phyloP scores from a whole-genome alignment of 1,139 yeast genomes.

The Geotrichum histeridarum region DNA sequence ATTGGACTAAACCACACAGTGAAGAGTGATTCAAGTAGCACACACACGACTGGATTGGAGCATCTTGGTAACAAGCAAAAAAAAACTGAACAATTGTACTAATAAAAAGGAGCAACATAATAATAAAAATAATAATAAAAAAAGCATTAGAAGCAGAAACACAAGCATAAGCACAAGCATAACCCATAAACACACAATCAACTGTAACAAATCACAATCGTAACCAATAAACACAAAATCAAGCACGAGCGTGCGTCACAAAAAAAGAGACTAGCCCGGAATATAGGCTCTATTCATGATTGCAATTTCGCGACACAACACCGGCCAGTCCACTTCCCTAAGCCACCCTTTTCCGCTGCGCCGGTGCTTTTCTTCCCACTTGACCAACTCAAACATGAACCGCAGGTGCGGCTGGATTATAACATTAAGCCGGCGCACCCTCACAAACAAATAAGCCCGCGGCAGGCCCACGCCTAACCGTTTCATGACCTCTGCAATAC shows the following conservation, averaged over 20 bases:
- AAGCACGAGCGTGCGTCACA: neutral
- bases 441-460: constrained; percentile 70
- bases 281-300: constrained; percentile 64
- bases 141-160: neutral
- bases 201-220: neutral
- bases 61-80: neutral
- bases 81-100: neutral
- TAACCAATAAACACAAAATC: neutral
- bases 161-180: neutral
- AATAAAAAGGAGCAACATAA: neutral
- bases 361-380: constrained; percentile 59
- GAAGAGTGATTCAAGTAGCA: neutral
- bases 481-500: constrained; percentile 87
- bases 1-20: constrained; percentile 40
- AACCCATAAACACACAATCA: neutral
- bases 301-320: constrained; percentile 81
- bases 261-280: constrained; percentile 16
- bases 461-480: constrained; percentile 58
- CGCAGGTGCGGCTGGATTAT: constrained; percentile 87
- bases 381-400: constrained; percentile 75
- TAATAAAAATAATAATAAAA: neutral
- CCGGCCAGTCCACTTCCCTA: constrained; percentile 83
- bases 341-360: constrained; percentile 39
- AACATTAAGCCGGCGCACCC: constrained; percentile 80
- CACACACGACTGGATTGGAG: neutral